Conservation (phyloP, 495 filamentous ascomycete species). For the Trichoderma reesei region DNA sequence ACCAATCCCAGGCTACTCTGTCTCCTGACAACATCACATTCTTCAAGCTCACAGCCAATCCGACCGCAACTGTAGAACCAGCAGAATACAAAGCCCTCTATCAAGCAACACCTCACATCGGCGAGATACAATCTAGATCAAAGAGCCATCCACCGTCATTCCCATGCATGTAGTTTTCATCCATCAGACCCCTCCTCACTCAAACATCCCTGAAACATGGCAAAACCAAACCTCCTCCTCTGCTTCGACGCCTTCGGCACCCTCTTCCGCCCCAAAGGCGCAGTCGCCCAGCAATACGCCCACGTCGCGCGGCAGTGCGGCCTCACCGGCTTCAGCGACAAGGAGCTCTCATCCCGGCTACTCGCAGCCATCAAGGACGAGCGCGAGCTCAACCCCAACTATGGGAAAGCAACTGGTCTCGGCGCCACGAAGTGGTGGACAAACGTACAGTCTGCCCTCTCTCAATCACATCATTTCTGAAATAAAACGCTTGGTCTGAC, state of each 20-base stretch:
- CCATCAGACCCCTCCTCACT: background rate
- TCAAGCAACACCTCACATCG: too few species aligned
- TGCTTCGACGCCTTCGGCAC: conserved; percentile 73
- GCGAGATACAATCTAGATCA: too few species aligned
- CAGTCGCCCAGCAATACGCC: conserved; percentile 55
- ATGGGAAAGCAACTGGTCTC: conserved; percentile 51
- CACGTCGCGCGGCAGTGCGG: conserved; percentile 47
- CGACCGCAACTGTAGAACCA: too few species aligned
- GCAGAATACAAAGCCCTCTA: too few species aligned
- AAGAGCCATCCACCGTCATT: background rate
- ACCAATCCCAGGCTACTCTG: too few species aligned
- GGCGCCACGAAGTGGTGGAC: conserved; percentile 60
- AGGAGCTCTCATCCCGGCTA: conserved; percentile 27
- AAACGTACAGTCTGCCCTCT: conserved; percentile 27
- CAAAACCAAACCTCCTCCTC: conserved; percentile 41
- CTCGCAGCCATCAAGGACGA: conserved; percentile 41
- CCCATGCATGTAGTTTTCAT: background rate
- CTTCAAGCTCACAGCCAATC: too few species aligned
- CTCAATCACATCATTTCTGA: too few species aligned
- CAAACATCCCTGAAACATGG: background rate
- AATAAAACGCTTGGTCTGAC: background rate
- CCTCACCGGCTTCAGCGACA: conserved; percentile 29
- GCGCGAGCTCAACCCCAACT: conserved; percentile 49
- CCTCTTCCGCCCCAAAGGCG: conserved; percentile 51
- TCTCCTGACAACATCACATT: too few species aligned